Conservation (phyloP, 441 rosid genomes). For the Arabidopsis hybrid region DNA sequence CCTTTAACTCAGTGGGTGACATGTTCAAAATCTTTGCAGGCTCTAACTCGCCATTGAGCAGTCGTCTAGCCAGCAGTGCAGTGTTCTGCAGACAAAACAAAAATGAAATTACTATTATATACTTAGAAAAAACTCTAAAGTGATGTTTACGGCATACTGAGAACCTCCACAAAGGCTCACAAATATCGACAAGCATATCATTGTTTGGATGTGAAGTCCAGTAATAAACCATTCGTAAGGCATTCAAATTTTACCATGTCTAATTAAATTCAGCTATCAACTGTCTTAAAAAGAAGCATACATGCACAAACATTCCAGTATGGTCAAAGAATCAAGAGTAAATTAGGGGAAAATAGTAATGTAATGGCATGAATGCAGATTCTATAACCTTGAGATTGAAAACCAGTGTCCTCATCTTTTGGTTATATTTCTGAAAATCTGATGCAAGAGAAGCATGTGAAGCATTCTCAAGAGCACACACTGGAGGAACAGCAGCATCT, state of each 20-base stretch:
- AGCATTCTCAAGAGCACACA: conserved; percentile 84
- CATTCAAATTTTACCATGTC: conserved; percentile 15
- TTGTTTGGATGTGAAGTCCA: conserved; percentile 10
- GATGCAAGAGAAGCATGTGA: conserved; percentile 73
- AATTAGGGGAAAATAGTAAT: not conserved
- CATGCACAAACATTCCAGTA: not conserved
- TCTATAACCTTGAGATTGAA: conserved; percentile 85
- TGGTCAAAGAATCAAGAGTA: not conserved
- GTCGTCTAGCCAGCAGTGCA: conserved; percentile 68
- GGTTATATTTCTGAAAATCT: conserved; percentile 90
- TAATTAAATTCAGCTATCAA: conserved; percentile 13
- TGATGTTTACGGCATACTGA: not conserved
- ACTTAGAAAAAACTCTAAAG: not conserved
- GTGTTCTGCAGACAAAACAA: conserved; percentile 58
- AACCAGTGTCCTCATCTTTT: conserved; percentile 78
- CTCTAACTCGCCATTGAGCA: conserved; percentile 81
- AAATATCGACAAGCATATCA: conserved; percentile 3
- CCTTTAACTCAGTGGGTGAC: conserved; percentile 95
- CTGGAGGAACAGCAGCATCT: conserved; percentile 83
- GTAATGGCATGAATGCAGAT: conserved; percentile 27
- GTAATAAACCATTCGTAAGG: conserved; percentile 2
- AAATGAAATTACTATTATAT: not conserved
- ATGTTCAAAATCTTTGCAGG: conserved; percentile 83
- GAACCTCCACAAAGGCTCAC: conserved; percentile 11
- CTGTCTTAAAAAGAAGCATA: conserved; percentile 14